phyloP scores from a whole-genome alignment of 495 filamentous ascomycete genomes.

The Trichoderma gamsii region DNA sequence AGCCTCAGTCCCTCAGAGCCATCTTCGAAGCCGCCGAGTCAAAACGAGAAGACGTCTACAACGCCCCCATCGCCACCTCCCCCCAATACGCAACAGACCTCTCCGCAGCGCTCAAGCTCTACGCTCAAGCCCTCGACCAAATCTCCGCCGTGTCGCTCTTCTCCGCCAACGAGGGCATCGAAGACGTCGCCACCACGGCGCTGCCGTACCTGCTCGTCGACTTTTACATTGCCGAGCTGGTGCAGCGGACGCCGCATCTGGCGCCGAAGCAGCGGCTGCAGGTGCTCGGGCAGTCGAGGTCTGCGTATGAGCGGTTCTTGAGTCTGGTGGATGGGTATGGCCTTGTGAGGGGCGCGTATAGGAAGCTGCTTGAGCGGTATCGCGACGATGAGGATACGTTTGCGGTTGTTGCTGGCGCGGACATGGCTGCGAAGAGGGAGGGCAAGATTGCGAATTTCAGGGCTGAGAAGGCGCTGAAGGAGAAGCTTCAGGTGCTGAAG shows the following conservation, averaged over 20 bases:
- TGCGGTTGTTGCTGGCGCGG: constrained; percentile 56
- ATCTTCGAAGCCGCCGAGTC: constrained; percentile 51
- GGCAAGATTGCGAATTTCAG: constrained; percentile 82
- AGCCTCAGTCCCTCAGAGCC: constrained; percentile 38
- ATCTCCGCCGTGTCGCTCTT: constrained; percentile 70
- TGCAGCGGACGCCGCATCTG: constrained; percentile 43
- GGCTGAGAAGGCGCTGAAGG: constrained; percentile 79
- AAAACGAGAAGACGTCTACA: constrained; percentile 33
- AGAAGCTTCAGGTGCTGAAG: constrained; percentile 59
- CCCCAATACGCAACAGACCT: constrained; percentile 62
- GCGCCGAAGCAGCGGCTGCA: constrained; percentile 54
- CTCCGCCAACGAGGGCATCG: constrained; percentile 81
- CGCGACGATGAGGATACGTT: constrained; percentile 60
- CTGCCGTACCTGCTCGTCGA: constrained; percentile 56
- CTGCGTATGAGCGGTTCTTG: constrained; percentile 70
- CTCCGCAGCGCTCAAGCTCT: constrained; percentile 55
- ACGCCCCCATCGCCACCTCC: constrained; percentile 43
- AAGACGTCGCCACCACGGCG: constrained; percentile 80
- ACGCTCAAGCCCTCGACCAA: constrained; percentile 66
- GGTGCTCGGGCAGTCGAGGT: constrained; percentile 55
- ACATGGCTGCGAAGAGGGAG: constrained; percentile 67
- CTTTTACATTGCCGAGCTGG: constrained; percentile 31
- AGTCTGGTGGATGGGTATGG: constrained; percentile 70
- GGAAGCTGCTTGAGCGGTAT: constrained; percentile 66
- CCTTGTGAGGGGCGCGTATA: constrained; percentile 58